These are phyloP conservation scores for Sphaerobolus stellatus DNA, from an alignment of 1,284 basidiomycete species.

Conservation along the genomic window DNA sequence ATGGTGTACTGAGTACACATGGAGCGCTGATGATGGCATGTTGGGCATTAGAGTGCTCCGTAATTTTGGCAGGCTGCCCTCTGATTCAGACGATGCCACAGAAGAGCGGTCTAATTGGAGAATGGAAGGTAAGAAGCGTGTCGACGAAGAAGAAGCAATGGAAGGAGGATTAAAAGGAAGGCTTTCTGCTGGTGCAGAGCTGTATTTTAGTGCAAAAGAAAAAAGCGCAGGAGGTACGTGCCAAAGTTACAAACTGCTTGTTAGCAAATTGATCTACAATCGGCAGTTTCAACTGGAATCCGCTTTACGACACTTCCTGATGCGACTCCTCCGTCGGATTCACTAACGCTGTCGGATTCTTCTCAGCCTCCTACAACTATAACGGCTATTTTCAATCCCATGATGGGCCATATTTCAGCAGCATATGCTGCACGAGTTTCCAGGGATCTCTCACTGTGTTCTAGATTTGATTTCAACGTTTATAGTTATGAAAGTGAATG, in stretches of 20 bases:
- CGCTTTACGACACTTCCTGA: constrained; percentile 90
- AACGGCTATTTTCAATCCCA: constrained; percentile 93
- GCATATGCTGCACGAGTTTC: constrained; percentile 91
- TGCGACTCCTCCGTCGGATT: constrained; percentile 55
- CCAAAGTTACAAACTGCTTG: constrained; percentile 15
- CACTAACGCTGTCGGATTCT: constrained; percentile 26
- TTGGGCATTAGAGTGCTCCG: constrained; percentile 88
- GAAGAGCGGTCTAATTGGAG: constrained; percentile 30
- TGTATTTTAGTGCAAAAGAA: constrained; percentile 93
- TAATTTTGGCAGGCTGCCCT: constrained; percentile 77
- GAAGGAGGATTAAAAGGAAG: constrained; percentile 88
- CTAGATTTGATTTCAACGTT: constrained; percentile 94
- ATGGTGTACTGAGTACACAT: constrained; percentile 94
- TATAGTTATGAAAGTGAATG: constrained; percentile 97
- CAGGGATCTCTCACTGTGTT: constrained; percentile 83
- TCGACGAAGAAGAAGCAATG: constrained; percentile 88
- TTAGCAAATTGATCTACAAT: background rate
- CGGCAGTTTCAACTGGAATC: constrained; percentile 85
- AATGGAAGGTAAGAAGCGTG: constrained; percentile 52
- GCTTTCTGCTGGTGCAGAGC: constrained; percentile 88
- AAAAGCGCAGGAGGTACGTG: constrained; percentile 84
- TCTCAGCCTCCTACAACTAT: constrained; percentile 89
- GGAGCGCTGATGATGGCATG: constrained; percentile 92
- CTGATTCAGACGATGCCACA: constrained; percentile 26
- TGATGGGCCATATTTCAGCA: constrained; percentile 91